phyloP scores from a whole-genome alignment of 768 basidiomycete genomes.

The Xanthoconium stramineum region DNA sequence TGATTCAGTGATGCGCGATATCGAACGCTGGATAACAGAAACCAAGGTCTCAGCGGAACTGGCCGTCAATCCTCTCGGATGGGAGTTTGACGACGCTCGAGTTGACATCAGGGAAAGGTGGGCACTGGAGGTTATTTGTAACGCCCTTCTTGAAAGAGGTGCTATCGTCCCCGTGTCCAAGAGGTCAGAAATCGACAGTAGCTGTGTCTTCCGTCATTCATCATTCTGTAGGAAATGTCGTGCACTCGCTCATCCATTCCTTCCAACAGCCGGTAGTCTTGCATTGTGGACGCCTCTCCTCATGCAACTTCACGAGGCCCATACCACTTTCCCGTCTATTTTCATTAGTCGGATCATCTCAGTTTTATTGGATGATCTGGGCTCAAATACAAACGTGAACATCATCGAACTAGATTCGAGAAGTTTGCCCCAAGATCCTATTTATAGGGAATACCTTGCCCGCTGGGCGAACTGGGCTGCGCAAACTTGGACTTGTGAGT shows the following conservation, averaged over 20 bases:
- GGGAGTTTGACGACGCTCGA: constrained; percentile 36
- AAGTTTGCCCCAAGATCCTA: constrained; percentile 32
- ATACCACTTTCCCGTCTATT: constrained; percentile 49
- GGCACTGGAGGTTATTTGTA: constrained; percentile 67
- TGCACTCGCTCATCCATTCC: constrained; percentile 39
- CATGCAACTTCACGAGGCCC: constrained; percentile 50
- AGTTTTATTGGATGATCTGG: constrained; percentile 26
- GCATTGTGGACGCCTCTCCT: constrained; percentile 67
- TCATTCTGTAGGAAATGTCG: constrained; percentile 49
- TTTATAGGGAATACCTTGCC: constrained; percentile 59
- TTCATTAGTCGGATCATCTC: constrained; percentile 47
- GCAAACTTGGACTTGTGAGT: constrained; percentile 35
- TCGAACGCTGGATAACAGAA: constrained; percentile 81
- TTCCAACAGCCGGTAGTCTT: constrained; percentile 51
- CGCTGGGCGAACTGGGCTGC: constrained; percentile 69
- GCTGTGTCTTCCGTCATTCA: background rate
- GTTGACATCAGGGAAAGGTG: constrained; percentile 57
- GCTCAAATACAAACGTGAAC: constrained; percentile 12
- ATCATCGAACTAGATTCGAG: constrained; percentile 18
- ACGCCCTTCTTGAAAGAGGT: constrained; percentile 65
- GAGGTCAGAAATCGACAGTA: constrained; percentile 50
- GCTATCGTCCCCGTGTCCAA: constrained; percentile 79
- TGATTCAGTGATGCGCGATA: constrained; percentile 48
- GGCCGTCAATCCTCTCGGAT: constrained; percentile 44
- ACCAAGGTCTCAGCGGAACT: constrained; percentile 59